A percentile compares a stretch with the other conserved stretches of the same genome.
phyloP scores from a whole-genome alignment of 257 asterid species.

The Penstemon newberryi region DNA sequence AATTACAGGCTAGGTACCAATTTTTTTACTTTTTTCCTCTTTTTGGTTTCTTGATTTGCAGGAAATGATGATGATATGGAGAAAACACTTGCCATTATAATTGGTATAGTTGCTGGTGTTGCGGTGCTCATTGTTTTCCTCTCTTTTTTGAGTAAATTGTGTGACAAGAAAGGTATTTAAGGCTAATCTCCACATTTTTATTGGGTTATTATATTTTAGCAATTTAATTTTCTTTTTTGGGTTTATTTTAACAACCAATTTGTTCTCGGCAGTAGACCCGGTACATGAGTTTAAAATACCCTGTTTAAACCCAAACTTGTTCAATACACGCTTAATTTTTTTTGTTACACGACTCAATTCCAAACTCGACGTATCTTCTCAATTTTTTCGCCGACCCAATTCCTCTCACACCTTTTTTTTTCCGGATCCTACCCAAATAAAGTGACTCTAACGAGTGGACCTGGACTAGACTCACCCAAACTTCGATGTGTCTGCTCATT shows the following conservation, averaged over 20 bases:
- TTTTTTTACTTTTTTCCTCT: not conserved
- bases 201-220: not conserved
- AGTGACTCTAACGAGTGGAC: no score
- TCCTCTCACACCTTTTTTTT: no score
- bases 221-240: not conserved
- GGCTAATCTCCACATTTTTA: not conserved
- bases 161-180: constrained; percentile 50
- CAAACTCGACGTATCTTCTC: no score
- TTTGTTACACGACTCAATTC: no score
- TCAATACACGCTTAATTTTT: not conserved
- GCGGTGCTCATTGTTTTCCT: constrained; percentile 76
- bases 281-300: no score
- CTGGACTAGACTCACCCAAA: no score
- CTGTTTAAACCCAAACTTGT: no score
- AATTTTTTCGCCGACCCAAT: no score
- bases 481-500: no score
- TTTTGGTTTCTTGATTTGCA: constrained; percentile 19
- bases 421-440: no score
- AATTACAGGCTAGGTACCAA: not conserved
- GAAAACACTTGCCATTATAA: constrained; percentile 74
- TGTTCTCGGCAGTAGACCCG: no score
- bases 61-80: constrained; percentile 59
- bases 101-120: constrained; percentile 82
- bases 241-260: no score
- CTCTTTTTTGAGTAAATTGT: constrained; percentile 60